Evolutionary conservation across 208 protist genomes (phyloP).

Genomic region (Angomonas deanei): DNA sequence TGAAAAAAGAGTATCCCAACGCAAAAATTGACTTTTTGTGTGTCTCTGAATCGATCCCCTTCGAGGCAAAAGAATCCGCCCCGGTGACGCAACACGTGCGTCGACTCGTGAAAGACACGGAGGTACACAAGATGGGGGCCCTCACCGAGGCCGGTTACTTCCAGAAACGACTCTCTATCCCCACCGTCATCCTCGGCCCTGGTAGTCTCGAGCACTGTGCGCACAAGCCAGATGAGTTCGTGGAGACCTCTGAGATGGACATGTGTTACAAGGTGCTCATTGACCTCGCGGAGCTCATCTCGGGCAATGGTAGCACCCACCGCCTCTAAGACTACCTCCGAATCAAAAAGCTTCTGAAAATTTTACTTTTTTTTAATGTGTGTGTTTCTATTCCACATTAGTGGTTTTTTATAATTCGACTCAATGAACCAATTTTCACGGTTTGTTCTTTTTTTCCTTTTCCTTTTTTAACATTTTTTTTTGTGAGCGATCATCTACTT

Average conservation of each 20-base stretch:
- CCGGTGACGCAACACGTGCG: constrained; percentile 25
- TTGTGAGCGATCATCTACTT: background rate
- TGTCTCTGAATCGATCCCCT: constrained; percentile 11
- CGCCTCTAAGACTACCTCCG: background rate
- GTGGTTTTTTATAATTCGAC: background rate
- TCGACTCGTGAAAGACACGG: constrained; percentile 2
- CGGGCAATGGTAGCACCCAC: background rate
- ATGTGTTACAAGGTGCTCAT: background rate
- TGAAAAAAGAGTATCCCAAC: constrained; percentile 34
- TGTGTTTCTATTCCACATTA: background rate
- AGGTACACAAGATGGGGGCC: background rate
- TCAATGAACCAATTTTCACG: background rate
- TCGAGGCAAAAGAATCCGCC: constrained; percentile 23
- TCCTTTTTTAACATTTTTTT: background rate
- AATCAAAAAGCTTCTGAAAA: too few species aligned
- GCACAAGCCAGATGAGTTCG: constrained; percentile 8
- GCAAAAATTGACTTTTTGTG: constrained; percentile 18
- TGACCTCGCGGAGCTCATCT: background rate
- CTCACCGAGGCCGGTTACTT: constrained; percentile 11
- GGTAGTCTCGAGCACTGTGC: background rate
- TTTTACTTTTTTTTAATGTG: too few species aligned
- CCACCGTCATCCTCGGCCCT: constrained; percentile 9
- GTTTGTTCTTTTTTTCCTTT: background rate
- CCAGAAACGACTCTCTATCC: constrained; percentile 1
- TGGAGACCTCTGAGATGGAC: background rate